Evolutionary conservation across 352 stramenopile genomes (phyloP), one percentile per base, ranked within the genome.

Genomic region (Pythium rhizo-oryzae): DNA sequence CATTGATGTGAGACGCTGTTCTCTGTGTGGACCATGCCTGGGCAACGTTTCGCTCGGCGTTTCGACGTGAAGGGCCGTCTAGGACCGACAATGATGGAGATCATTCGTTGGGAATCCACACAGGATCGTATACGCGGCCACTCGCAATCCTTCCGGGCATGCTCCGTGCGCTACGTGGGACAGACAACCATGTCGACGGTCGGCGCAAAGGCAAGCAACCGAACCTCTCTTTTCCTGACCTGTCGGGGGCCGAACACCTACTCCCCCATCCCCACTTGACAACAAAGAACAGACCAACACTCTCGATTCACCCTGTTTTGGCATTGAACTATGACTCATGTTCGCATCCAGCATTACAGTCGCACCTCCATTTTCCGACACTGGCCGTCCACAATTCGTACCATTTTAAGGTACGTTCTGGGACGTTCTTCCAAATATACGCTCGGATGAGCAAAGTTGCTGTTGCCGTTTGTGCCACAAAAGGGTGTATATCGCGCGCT

Each of bases 221-320:
- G 41, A 54, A 23, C 18, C 50, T 51, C 30, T 28, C 21, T 28
- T n/a, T 53, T 61, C 54, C 54, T 59, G 53, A 59, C 54, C 39
- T 53, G 39, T 52, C 44, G 3, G 30, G 21, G 33, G 49, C 49
- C 49, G 49, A 67, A 70, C 46, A 70, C 64, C 64, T 70, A 70
- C 44, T 70, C 63, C 63, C 55, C 37, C 18, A 52, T 37, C 63
- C 21, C 19, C 41, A 47, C 55, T 70, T 64, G 64, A 51, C 39
- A 70, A 71, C 58, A 71, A 71, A 66, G 57, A 71, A 71, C 19
- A 62, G 57, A 66, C 65, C 57, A 62, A 44, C 58, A 66, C 50
- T 71, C 65, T 25, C 18, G 3, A 12, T 0, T 3, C 19, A 71
- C 65, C 65, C 4, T 71, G 56, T 71, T 71, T 58, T 66, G 65